Evolutionary conservation across 1,284 basidiomycete genomes (phyloP).

Genomic region (Volvariella volvacea): DNA sequence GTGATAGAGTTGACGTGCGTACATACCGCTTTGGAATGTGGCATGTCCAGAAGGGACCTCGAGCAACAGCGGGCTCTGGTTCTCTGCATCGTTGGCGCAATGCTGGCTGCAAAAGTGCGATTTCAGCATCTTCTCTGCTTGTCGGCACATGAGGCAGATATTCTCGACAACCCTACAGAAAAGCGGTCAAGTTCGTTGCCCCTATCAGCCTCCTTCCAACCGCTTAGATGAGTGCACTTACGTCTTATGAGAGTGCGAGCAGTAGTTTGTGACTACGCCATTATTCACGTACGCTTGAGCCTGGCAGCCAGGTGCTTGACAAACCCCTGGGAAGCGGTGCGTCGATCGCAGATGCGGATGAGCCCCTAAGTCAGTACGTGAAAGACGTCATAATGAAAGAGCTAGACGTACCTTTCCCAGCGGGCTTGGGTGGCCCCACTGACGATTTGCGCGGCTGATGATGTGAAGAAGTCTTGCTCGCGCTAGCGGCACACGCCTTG

Average conservation of each 20-base stretch:
- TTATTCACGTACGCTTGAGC: conserved; percentile 32
- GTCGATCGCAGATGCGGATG: conserved; percentile 3
- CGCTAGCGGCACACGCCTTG: conserved; percentile 41
- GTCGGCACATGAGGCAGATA: conserved; percentile 50
- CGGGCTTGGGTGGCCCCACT: conserved; percentile 9
- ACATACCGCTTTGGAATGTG: conserved; percentile 55
- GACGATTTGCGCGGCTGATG: too few species aligned
- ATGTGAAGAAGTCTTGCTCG: conserved; percentile 3
- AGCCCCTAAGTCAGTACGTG: conserved; percentile 3
- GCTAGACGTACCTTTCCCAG: conserved; percentile 13
- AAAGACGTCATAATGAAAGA: conserved; percentile 5
- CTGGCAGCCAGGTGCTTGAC: conserved; percentile 46
- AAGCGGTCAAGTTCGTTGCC: conserved; percentile 2
- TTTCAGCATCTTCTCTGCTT: conserved; percentile 42
- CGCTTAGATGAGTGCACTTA: conserved; percentile 16
- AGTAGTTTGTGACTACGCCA: conserved; percentile 33
- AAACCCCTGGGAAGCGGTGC: conserved; percentile 24
- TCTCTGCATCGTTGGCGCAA: conserved; percentile 45
- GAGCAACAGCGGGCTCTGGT: conserved; percentile 44
- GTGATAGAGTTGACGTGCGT: not conserved
- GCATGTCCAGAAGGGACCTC: conserved; percentile 53
- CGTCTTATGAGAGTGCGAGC: conserved; percentile 43
- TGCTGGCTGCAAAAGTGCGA: conserved; percentile 51
- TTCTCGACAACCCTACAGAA: conserved; percentile 34
- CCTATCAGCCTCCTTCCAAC: not conserved